These are phyloP conservation scores for Lasiodiplodia sp. DNA, from an alignment of 2,329 filamentous ascomycete genomes.

Conservation along the genomic window DNA sequence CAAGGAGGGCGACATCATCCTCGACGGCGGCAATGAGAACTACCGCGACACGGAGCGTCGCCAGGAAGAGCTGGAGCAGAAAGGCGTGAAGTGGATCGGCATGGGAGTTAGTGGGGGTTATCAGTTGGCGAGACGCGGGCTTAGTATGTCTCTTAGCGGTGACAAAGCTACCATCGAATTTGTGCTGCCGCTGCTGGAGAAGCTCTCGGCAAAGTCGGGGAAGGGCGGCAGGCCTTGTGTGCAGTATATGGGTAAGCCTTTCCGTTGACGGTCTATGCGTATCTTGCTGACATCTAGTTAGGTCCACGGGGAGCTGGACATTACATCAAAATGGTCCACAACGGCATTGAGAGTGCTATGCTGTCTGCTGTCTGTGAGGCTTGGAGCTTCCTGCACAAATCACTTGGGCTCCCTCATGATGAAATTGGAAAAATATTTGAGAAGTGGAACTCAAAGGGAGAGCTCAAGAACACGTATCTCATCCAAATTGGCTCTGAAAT, in stretches of 20 bases:
- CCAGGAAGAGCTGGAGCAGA: constrained; percentile 56
- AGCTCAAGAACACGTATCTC: constrained; percentile 60
- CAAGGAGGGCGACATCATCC: constrained; percentile 62
- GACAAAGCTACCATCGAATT: constrained; percentile 56
- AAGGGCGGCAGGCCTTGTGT: constrained; percentile 60
- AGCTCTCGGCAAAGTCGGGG: constrained; percentile 61
- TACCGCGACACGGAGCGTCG: constrained; percentile 63
- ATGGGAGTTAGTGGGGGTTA: constrained; percentile 67
- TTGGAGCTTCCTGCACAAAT: constrained; percentile 62
- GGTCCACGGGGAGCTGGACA: constrained; percentile 61
- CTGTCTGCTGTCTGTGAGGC: constrained; percentile 63
- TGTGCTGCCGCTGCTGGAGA: constrained; percentile 61
- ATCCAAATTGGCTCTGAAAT: constrained; percentile 62
- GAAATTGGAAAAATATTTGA: constrained; percentile 62
- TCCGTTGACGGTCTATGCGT: background rate
- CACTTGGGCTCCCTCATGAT: constrained; percentile 58
- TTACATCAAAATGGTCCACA: constrained; percentile 70
- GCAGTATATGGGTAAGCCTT: constrained; percentile 52
- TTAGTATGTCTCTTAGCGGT: constrained; percentile 65
- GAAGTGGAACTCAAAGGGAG: constrained; percentile 60
- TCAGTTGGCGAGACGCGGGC: constrained; percentile 54
- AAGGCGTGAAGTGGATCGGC: constrained; percentile 63
- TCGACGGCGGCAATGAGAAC: constrained; percentile 66
- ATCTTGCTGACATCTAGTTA: background rate
- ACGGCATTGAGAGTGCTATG: constrained; percentile 69